phyloP scores from a whole-genome alignment of 1,139 yeast genomes.

The Candida tetrigidarum region DNA sequence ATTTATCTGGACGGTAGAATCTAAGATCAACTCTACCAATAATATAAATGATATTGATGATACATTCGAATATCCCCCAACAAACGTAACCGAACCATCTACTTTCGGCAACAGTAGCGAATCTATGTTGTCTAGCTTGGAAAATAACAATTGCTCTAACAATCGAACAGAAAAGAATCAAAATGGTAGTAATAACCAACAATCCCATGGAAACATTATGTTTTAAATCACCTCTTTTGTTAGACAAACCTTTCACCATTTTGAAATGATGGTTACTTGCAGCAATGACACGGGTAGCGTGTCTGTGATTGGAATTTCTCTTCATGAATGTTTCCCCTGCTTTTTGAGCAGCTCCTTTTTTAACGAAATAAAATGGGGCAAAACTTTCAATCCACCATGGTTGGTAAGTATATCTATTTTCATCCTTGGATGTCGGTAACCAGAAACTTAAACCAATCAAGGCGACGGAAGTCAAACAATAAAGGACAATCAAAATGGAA shows the following conservation, averaged over 20 bases:
- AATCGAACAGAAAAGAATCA: constrained; percentile 36
- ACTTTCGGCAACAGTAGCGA: constrained; percentile 26
- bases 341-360: constrained; percentile 39
- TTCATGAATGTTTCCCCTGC: constrained; percentile 49
- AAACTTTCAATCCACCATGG: constrained; percentile 55
- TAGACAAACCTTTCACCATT: constrained; percentile 45
- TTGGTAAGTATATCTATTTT: constrained; percentile 46
- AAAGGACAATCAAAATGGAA: constrained; percentile 34
- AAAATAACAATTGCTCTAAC: constrained; percentile 38
- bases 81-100: constrained; percentile 38
- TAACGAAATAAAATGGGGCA: constrained; percentile 46
- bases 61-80: constrained; percentile 45
- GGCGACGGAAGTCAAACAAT: constrained; percentile 39
- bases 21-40: constrained; percentile 51
- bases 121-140: constrained; percentile 26
- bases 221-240: constrained; percentile 40
- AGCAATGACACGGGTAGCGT: constrained; percentile 48
- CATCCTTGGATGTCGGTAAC: constrained; percentile 50
- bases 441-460: constrained; percentile 44
- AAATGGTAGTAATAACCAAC: constrained; percentile 35
- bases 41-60: constrained; percentile 40
- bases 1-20: constrained; percentile 49
- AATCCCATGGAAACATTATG: constrained; percentile 41
- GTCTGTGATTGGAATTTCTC: constrained; percentile 47
- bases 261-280: constrained; percentile 48